Evolutionary conservation across 1,284 basidiomycete genomes (phyloP).

Genomic region (Entoloma clypeatum): DNA sequence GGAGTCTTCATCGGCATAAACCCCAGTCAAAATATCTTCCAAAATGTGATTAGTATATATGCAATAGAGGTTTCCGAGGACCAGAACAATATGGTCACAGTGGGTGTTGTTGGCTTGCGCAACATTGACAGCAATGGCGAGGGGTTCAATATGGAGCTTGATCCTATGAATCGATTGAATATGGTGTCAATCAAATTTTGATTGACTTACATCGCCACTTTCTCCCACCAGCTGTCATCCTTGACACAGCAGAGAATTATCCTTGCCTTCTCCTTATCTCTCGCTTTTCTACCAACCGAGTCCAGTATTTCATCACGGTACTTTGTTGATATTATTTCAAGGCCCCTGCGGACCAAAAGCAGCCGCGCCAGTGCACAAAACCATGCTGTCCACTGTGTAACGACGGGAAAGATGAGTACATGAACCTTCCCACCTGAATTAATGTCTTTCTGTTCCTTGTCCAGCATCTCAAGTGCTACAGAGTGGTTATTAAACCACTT

Average conservation of each 20-base stretch:
- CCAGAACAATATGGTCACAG: slow-evolving; percentile 1
- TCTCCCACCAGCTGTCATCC: neutral
- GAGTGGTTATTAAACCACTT: too few species aligned
- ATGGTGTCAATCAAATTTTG: neutral
- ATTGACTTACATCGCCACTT: slow-evolving; percentile 2
- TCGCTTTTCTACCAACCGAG: slow-evolving; percentile 4
- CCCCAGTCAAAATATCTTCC: too few species aligned
- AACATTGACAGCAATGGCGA: slow-evolving; percentile 1
- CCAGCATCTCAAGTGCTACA: too few species aligned
- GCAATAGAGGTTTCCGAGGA: neutral
- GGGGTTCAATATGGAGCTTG: slow-evolving; percentile 1
- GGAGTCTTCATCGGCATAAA: neutral
- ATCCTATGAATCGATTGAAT: neutral
- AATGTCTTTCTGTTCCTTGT: too few species aligned
- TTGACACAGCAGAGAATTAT: neutral
- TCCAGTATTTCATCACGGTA: slow-evolving; percentile 1
- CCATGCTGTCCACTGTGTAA: slow-evolving; percentile 5
- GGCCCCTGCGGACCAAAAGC: too few species aligned
- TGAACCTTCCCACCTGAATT: too few species aligned
- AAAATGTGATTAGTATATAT: neutral
- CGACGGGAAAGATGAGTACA: slow-evolving; percentile 2
- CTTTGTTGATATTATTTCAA: slow-evolving; percentile 2
- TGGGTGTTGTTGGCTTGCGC: neutral
- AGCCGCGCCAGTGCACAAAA: too few species aligned
- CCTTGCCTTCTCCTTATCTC: neutral